Conservation (phyloP, 164 flowering plant genomes). For the Macadamia tetraphylla region DNA sequence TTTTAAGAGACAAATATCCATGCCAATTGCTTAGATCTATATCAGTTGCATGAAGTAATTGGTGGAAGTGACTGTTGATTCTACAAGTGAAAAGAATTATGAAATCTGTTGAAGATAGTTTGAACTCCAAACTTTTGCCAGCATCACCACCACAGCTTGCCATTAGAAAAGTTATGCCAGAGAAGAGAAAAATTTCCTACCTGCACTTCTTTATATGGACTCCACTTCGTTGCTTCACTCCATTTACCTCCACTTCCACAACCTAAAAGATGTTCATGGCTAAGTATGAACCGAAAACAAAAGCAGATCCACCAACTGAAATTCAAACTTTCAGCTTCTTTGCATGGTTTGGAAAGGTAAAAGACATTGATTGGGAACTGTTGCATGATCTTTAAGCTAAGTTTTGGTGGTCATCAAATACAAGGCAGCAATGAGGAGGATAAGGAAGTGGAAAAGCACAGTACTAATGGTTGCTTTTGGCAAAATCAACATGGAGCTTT, state of each 20-base stretch:
- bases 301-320: neutral
- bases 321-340: neutral
- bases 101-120: neutral
- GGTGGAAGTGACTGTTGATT: neutral
- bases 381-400: neutral
- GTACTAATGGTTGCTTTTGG: too few relatives aligned
- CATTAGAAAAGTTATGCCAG: neutral
- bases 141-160: neutral
- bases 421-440: neutral
- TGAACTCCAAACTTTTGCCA: neutral
- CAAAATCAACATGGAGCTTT: too few relatives aligned
- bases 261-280: conserved; percentile 38
- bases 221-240: conserved; percentile 88
- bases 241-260: conserved; percentile 83
- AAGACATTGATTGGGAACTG: neutral
- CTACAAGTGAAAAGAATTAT: neutral
- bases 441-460: neutral
- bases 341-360: neutral
- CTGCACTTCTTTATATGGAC: conserved; percentile 95
- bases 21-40: neutral
- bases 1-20: neutral
- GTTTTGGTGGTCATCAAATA: neutral
- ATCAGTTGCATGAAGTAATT: neutral
- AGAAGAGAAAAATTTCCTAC: conserved; percentile 22
- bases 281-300: neutral